phyloP scores from a whole-genome alignment of 2,329 filamentous ascomycete genomes.

The Talaromyces sp. region DNA sequence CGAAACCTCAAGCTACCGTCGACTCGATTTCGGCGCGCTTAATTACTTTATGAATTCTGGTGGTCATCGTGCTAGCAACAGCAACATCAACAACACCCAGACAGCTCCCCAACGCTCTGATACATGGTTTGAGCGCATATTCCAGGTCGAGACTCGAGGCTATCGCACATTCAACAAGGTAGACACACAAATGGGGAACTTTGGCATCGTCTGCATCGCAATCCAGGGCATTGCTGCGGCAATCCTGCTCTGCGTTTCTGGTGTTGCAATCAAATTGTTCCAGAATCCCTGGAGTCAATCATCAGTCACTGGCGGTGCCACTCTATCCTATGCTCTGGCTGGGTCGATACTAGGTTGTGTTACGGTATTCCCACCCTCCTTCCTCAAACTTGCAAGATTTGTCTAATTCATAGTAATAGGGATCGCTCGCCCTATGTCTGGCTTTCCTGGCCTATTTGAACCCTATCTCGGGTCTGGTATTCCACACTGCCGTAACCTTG shows the following conservation, averaged over 20 bases:
- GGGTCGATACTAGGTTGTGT: background rate
- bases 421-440: background rate
- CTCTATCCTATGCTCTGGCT: background rate
- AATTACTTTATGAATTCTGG: background rate
- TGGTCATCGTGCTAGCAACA: background rate
- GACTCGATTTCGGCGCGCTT: background rate
- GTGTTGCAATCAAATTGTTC: background rate
- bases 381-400: background rate
- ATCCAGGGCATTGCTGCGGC: background rate
- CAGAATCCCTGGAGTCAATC: slow-evolving; percentile 4
- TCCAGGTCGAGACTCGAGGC: background rate
- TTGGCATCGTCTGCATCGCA: background rate
- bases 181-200: background rate
- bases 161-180: background rate
- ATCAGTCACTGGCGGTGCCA: background rate
- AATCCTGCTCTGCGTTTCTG: slow-evolving; percentile 1
- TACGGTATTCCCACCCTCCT: background rate
- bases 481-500: background rate
- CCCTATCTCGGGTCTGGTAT: background rate
- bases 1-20: background rate
- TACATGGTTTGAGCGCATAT: background rate
- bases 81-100: background rate
- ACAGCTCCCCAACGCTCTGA: background rate
- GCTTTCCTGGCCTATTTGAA: background rate
- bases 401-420: background rate